Conservation (phyloP, 768 basidiomycete species). For the Lactifluus pinguis region DNA sequence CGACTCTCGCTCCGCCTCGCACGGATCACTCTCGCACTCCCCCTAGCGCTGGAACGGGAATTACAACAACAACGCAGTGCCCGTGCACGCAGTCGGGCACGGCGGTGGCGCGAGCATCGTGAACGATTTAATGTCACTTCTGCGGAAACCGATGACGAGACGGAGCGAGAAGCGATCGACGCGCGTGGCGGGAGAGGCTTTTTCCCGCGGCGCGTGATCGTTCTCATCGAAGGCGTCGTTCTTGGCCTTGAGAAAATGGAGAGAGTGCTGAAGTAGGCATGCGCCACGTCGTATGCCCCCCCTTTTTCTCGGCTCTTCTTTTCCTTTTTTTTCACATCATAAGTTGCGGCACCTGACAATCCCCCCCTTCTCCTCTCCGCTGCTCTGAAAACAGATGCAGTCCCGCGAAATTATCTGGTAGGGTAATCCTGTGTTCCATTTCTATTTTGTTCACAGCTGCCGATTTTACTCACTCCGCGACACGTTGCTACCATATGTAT, state of each 20-base stretch:
- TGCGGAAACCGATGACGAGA: conserved; percentile 20
- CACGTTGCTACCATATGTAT: not conserved
- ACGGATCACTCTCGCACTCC: conserved; percentile 65
- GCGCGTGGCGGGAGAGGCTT: conserved; percentile 24
- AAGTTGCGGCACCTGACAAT: not conserved
- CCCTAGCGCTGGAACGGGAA: conserved; percentile 64
- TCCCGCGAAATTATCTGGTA: not conserved
- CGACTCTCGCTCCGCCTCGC: conserved; percentile 70
- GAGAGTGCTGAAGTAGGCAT: conserved; percentile 26
- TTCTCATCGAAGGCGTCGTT: conserved; percentile 55
- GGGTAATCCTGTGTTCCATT: not conserved
- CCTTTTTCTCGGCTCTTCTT: not conserved
- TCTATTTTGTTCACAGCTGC: not conserved
- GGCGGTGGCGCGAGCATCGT: conserved; percentile 15
- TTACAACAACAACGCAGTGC: conserved; percentile 38
- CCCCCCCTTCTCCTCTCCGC: not conserved
- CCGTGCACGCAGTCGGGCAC: conserved; percentile 21
- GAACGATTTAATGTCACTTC: conserved; percentile 9
- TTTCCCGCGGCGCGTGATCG: conserved; percentile 48
- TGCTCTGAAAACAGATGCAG: not conserved
- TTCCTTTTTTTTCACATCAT: not conserved
- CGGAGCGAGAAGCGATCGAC: conserved; percentile 20
- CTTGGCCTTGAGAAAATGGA: conserved; percentile 61
- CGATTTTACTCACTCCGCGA: not conserved
- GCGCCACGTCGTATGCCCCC: not conserved